These are phyloP conservation scores for Globisporangium viniferum DNA, from an alignment of 352 stramenopile species.

Conservation along the genomic window DNA sequence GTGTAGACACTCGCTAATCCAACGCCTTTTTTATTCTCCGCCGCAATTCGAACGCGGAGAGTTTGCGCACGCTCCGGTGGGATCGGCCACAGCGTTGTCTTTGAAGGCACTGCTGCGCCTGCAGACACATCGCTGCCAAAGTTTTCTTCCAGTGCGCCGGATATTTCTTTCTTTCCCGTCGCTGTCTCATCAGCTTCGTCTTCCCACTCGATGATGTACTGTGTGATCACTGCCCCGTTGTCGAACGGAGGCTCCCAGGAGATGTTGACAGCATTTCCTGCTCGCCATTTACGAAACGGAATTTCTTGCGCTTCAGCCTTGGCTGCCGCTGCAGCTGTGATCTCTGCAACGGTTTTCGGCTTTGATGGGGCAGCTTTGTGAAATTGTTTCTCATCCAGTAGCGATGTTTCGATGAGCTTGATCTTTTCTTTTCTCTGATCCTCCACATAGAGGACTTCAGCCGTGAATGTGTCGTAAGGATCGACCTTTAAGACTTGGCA, in stretches of 20 bases:
- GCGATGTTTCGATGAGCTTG: slow-evolving; percentile 43
- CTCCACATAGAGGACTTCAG: slow-evolving; percentile 56
- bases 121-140: no score
- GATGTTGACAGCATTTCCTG: slow-evolving; percentile 69
- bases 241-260: slow-evolving; percentile 60
- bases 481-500: slow-evolving; percentile 56
- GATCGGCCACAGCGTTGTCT: slow-evolving; percentile 71
- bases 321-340: slow-evolving; percentile 43
- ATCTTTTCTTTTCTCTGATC: slow-evolving; percentile 68
- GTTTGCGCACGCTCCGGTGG: slow-evolving; percentile 34
- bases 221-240: slow-evolving; percentile 57
- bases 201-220: slow-evolving; percentile 73
- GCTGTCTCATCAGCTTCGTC: slow-evolving; percentile 39
- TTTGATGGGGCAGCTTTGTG: slow-evolving; percentile 7
- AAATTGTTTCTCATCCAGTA: slow-evolving; percentile 27
- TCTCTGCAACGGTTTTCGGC: slow-evolving; percentile 34
- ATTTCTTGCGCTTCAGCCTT: slow-evolving; percentile 35
- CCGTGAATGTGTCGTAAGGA: slow-evolving; percentile 54
- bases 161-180: slow-evolving; percentile 15
- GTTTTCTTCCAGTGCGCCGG: background rate
- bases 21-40: slow-evolving; percentile 58
- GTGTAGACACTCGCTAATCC: slow-evolving; percentile 58
- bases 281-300: slow-evolving; percentile 62
- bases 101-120: slow-evolving; percentile 22
- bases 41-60: slow-evolving; percentile 50